Conservation (phyloP, 306 rosid genomes). For the Quercus alba region DNA sequence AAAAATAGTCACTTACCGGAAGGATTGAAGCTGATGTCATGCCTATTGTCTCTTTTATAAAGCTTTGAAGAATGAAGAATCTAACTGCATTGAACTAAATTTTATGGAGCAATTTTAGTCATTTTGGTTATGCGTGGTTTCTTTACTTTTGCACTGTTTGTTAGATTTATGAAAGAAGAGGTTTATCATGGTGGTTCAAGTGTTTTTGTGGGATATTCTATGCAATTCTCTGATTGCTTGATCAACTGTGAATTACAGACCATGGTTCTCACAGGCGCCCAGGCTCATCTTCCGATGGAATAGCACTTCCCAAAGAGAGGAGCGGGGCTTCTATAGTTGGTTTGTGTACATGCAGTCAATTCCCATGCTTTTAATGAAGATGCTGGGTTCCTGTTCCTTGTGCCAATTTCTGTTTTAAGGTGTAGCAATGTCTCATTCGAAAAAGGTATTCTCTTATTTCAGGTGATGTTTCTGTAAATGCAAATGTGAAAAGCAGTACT, state of each 20-base stretch:
- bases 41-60: not conserved
- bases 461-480: slow-evolving; percentile 55
- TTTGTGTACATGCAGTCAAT: slow-evolving; percentile 26
- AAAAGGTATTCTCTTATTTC: slow-evolving; percentile 26
- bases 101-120: slow-evolving; percentile 4
- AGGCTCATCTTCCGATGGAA: slow-evolving; percentile 59
- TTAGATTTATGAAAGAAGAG: not conserved
- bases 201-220: not conserved
- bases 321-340: slow-evolving; percentile 45
- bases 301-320: slow-evolving; percentile 38
- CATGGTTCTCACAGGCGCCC: slow-evolving; percentile 48
- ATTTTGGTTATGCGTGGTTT: not conserved
- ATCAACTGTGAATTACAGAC: slow-evolving; percentile 45
- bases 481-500: slow-evolving; percentile 36
- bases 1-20: not conserved
- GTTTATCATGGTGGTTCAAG: not conserved
- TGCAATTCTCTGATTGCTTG: slow-evolving; percentile 18
- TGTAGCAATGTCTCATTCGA: slow-evolving; percentile 4
- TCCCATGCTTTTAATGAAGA: slow-evolving; percentile 12
- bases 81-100: slow-evolving; percentile 5
- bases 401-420: slow-evolving; percentile 18
- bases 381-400: slow-evolving; percentile 12
- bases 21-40: not conserved
- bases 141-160: not conserved
- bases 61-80: slow-evolving; percentile 11